Evolutionary conservation across 2,329 filamentous ascomycete species (phyloP).

Genomic region (Aureobasidium zeae): DNA sequence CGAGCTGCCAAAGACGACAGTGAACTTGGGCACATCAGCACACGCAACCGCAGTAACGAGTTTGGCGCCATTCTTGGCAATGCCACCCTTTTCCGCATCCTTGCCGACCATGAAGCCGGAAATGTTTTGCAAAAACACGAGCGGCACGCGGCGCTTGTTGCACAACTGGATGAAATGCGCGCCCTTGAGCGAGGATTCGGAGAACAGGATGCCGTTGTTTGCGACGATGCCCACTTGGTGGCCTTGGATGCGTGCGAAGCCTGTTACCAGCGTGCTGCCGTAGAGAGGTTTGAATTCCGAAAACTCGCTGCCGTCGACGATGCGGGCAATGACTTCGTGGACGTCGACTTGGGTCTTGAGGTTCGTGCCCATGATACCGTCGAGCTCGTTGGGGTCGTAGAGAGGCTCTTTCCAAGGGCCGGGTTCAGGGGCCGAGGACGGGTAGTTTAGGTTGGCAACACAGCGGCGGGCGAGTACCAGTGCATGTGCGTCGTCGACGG

Average conservation of each 20-base stretch:
- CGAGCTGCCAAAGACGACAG: conserved; percentile 85
- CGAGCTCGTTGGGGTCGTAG: conserved; percentile 68
- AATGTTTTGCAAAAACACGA: conserved; percentile 95
- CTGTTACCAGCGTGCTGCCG: conserved; percentile 80
- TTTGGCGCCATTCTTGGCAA: conserved; percentile 96
- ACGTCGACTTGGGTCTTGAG: conserved; percentile 76
- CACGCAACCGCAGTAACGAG: conserved; percentile 91
- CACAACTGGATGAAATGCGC: conserved; percentile 97
- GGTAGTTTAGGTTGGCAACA: conserved; percentile 85
- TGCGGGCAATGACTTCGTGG: conserved; percentile 82
- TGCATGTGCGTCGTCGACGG: conserved; percentile 88
- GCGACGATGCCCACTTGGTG: conserved; percentile 87
- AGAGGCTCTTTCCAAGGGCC: conserved; percentile 64
- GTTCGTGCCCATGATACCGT: conserved; percentile 84
- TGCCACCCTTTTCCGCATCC: conserved; percentile 85
- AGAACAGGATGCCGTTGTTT: conserved; percentile 94
- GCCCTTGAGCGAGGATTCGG: conserved; percentile 79
- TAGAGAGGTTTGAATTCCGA: conserved; percentile 92
- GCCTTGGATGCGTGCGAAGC: conserved; percentile 83
- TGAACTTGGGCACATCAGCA: conserved; percentile 92
- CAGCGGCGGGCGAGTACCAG: conserved; percentile 75
- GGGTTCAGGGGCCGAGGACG: conserved; percentile 32
- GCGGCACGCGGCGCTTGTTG: conserved; percentile 75
- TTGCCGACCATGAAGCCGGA: conserved; percentile 96
- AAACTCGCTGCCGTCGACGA: conserved; percentile 85